Percentiles rank a stretch among this genome's conserved stretches.
phyloP scores from a whole-genome alignment of 140 eudicot genomes.

The Oenanthe javanica region DNA sequence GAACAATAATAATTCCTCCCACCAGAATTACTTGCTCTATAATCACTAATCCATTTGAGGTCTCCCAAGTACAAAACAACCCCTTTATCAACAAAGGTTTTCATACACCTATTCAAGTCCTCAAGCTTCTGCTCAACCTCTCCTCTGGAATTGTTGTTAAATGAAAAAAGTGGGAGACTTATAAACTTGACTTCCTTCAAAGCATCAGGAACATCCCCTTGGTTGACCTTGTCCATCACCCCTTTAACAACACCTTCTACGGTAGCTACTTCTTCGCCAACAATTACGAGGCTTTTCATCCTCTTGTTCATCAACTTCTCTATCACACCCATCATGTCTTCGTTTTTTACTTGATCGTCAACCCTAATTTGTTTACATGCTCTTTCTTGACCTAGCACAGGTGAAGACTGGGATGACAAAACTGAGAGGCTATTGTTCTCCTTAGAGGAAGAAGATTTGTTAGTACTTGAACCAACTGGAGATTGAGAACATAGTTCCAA shows the following conservation, averaged over 20 bases:
- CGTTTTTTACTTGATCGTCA: slow-evolving; percentile 20
- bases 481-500: slow-evolving; percentile 37
- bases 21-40: slow-evolving; percentile 29
- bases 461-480: slow-evolving; percentile 11
- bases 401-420: slow-evolving; percentile 2
- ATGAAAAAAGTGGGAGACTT: slow-evolving; percentile 46
- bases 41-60: slow-evolving; percentile 71
- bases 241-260: slow-evolving; percentile 47
- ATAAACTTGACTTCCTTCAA: slow-evolving; percentile 50
- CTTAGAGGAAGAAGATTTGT: slow-evolving; percentile 17
- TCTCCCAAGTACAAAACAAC: slow-evolving; percentile 69
- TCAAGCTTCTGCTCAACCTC: slow-evolving; percentile 55
- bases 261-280: slow-evolving; percentile 57
- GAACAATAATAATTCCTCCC: slow-evolving; percentile 49
- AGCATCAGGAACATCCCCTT: slow-evolving; percentile 46
- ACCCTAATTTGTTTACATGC: slow-evolving; percentile 3
- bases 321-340: slow-evolving; percentile 54
- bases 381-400: not conserved
- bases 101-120: slow-evolving; percentile 44
- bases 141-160: slow-evolving; percentile 41
- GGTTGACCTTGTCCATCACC: slow-evolving; percentile 59
- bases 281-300: slow-evolving; percentile 42
- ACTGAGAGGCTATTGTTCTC: slow-evolving; percentile 12
- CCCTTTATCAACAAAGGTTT: slow-evolving; percentile 45
- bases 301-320: slow-evolving; percentile 37